phyloP scores from a whole-genome alignment of 1,139 yeast species.

The Blastobotrys raffinosifermentans region DNA sequence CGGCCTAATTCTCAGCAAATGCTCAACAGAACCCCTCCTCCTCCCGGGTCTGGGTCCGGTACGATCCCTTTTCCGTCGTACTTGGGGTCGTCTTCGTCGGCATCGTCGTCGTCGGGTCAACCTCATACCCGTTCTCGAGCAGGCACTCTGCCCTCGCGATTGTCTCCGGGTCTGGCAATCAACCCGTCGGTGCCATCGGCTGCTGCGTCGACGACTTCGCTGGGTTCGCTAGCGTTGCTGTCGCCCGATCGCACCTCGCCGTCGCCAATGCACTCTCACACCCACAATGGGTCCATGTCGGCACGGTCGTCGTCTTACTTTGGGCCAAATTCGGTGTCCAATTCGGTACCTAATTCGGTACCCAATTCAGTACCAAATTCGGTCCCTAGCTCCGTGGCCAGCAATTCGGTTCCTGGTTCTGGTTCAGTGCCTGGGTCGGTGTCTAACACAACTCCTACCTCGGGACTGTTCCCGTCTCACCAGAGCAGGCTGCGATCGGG shows the following conservation, averaged over 20 bases:
- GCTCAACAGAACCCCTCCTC: conserved; percentile 3
- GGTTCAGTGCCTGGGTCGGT: conserved; percentile 2
- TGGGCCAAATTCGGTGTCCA: too few relatives aligned
- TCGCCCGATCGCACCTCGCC: conserved; percentile 26
- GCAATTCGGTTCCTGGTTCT: not conserved
- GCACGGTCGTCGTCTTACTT: too few relatives aligned
- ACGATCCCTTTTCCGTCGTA: conserved; percentile 7
- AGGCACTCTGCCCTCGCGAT: conserved; percentile 40
- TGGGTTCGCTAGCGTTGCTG: conserved; percentile 31
- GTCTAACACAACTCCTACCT: conserved; percentile 8
- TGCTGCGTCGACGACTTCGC: conserved; percentile 15
- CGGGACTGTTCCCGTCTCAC: too few relatives aligned
- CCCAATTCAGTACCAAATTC: too few relatives aligned
- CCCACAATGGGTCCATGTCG: too few relatives aligned
- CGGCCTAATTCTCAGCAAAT: conserved; percentile 16
- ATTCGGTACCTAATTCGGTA: too few relatives aligned
- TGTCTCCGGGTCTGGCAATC: conserved; percentile 28
- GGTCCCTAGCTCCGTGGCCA: conserved; percentile 5
- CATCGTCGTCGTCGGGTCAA: conserved; percentile 5
- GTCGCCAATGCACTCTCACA: conserved; percentile 19
- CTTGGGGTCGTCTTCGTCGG: conserved; percentile 7
- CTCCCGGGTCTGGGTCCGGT: conserved; percentile 3
- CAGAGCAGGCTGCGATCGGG: conserved; percentile 29
- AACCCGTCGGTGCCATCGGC: conserved; percentile 5
- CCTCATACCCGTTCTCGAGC: conserved; percentile 37